These are phyloP conservation scores for Phyllachora maydis DNA, from an alignment of 2,329 filamentous ascomycete species.

Conservation along the genomic window DNA sequence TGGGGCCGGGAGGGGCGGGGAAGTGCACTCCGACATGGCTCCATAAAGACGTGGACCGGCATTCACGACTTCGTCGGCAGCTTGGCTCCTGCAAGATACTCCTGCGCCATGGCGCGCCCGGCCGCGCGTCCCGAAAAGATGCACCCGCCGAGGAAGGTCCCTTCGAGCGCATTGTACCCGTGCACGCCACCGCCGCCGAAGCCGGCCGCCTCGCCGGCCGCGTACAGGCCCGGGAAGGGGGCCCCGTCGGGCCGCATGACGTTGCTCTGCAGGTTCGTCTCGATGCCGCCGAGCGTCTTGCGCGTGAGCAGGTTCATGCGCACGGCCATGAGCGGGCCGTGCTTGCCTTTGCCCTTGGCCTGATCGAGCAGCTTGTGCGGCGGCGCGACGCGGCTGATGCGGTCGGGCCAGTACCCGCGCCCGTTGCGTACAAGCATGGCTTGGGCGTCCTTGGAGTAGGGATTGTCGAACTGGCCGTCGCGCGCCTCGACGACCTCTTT, in stretches of 20 bases:
- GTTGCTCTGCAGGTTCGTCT: conserved; percentile 35
- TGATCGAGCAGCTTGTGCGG: conserved; percentile 33
- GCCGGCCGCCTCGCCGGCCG: conserved; percentile 37
- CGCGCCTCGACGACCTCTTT: conserved; percentile 26
- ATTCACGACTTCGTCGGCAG: too few relatives aligned
- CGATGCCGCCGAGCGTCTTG: conserved; percentile 38
- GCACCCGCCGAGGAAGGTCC: conserved; percentile 40
- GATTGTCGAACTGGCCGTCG: conserved; percentile 33
- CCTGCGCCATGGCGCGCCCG: conserved; percentile 30
- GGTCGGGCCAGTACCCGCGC: conserved; percentile 32
- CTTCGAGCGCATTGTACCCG: conserved; percentile 39
- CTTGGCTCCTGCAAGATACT: conserved; percentile 13
- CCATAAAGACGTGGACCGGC: too few relatives aligned
- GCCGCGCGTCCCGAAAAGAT: conserved; percentile 40
- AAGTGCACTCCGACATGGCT: too few relatives aligned
- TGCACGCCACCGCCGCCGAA: conserved; percentile 43
- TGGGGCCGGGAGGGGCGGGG: too few relatives aligned
- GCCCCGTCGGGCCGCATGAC: conserved; percentile 27
- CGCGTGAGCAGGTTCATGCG: conserved; percentile 38
- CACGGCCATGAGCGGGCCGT: conserved; percentile 38
- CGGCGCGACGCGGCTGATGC: conserved; percentile 24
- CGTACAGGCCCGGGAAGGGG: conserved; percentile 32
- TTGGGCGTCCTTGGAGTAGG: conserved; percentile 38
- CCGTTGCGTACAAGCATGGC: conserved; percentile 39
- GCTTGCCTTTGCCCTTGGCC: too few relatives aligned